Conservation (phyloP, 805 yeast genomes). For the Vanderwaltozyma tropicalis region DNA sequence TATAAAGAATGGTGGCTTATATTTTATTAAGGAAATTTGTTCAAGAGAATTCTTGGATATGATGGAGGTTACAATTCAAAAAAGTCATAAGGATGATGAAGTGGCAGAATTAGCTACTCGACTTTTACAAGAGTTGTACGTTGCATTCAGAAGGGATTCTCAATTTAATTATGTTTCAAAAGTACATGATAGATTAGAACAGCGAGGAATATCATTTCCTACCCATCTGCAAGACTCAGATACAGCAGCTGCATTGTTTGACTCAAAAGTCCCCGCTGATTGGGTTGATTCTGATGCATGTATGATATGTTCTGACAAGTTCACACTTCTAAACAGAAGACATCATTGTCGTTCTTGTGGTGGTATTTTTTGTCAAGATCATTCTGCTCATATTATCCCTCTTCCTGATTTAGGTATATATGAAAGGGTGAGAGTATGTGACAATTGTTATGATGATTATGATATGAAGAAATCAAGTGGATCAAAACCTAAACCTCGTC, state of each 20-base stretch:
- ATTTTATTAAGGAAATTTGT: constrained; percentile 68
- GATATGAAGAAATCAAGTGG: constrained; percentile 28
- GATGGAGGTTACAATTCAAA: constrained; percentile 38
- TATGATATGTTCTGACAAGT: constrained; percentile 79
- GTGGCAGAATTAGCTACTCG: constrained; percentile 54
- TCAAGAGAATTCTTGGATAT: constrained; percentile 82
- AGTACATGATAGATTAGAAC: constrained; percentile 47
- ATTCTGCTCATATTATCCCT: constrained; percentile 63
- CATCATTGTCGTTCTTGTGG: constrained; percentile 98
- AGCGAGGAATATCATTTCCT: constrained; percentile 64
- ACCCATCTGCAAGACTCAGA: constrained; percentile 13
- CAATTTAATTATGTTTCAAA: constrained; percentile 56
- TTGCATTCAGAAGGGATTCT: constrained; percentile 56
- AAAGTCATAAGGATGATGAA: constrained; percentile 32
- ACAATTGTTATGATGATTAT: constrained; percentile 66
- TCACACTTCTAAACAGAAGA: constrained; percentile 75
- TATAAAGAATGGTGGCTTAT: constrained; percentile 86
- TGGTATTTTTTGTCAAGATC: constrained; percentile 80
- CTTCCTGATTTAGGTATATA: constrained; percentile 78
- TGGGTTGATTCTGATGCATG: constrained; percentile 96
- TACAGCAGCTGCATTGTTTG: constrained; percentile 45
- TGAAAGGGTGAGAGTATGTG: constrained; percentile 89
- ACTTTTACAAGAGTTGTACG: constrained; percentile 67
- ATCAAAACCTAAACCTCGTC: constrained; percentile 9
- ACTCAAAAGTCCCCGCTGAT: constrained; percentile 89